Evolutionary conservation across 106 monocot genomes (phyloP).

Genomic region (Dendrobium chrysotoxum): DNA sequence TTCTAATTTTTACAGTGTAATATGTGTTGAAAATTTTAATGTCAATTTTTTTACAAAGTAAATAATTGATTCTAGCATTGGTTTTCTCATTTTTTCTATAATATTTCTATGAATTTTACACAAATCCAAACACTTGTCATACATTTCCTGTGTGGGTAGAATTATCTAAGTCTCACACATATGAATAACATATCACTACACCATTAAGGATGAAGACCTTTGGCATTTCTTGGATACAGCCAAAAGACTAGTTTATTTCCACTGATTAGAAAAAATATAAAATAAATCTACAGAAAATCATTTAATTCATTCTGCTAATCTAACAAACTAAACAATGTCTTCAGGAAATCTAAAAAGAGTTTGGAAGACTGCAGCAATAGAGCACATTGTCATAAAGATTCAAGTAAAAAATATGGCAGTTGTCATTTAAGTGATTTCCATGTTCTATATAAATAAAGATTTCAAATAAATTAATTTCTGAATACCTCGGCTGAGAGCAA

Average conservation of each 20-base stretch:
- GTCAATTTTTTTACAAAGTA: background rate
- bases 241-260: background rate
- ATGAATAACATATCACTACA: background rate
- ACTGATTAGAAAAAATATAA: background rate
- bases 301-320: background rate
- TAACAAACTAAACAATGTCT: background rate
- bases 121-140: background rate
- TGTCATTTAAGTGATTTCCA: background rate
- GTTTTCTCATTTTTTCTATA: background rate
- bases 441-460: background rate
- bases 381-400: background rate
- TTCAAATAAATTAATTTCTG: background rate
- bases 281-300: background rate
- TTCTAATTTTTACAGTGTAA: background rate
- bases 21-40: background rate
- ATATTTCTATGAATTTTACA: background rate
- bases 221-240: background rate
- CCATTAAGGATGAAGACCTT: background rate
- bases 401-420: background rate
- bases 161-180: background rate
- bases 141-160: background rate
- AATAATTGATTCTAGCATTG: background rate
- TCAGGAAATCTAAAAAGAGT: background rate
- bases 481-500: conserved; percentile 84
- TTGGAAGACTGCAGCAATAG: background rate